Evolutionary conservation across 2,329 filamentous ascomycete genomes (phyloP).

Genomic region (Sclerotinia sclerotiorum): DNA sequence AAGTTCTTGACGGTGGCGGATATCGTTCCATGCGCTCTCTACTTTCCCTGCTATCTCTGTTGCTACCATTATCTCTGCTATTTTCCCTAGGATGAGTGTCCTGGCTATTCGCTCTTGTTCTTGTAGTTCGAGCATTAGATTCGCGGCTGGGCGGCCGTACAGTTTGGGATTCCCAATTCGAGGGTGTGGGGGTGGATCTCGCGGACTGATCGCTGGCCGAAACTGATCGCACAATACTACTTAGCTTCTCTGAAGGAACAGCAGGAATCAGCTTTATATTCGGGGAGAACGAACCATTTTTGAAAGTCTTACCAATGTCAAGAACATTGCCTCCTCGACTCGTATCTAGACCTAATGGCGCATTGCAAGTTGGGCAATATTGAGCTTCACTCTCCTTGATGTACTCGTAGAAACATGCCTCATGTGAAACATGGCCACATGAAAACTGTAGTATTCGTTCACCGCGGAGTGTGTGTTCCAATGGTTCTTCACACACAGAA

Average conservation of each 20-base stretch:
- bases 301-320: slow-evolving; percentile 68
- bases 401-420: slow-evolving; percentile 98
- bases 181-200: slow-evolving; percentile 51
- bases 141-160: slow-evolving; percentile 55
- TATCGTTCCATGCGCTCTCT: slow-evolving; percentile 51
- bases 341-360: slow-evolving; percentile 85
- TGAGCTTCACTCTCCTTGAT: slow-evolving; percentile 93
- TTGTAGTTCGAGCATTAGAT: slow-evolving; percentile 29
- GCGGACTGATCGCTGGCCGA: slow-evolving; percentile 59
- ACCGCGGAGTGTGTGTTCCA: slow-evolving; percentile 91
- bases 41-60: slow-evolving; percentile 44
- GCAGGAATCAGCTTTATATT: slow-evolving; percentile 31
- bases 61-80: slow-evolving; percentile 39
- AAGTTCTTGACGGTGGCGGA: slow-evolving; percentile 31
- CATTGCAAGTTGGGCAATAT: slow-evolving; percentile 90
- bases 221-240: slow-evolving; percentile 83
- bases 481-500: slow-evolving; percentile 91
- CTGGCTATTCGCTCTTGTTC: slow-evolving; percentile 38
- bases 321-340: slow-evolving; percentile 90
- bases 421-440: slow-evolving; percentile 94
- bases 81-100: slow-evolving; percentile 42
- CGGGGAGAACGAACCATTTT: slow-evolving; percentile 40
- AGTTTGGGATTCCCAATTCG: slow-evolving; percentile 65
- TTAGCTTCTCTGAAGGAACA: slow-evolving; percentile 75
- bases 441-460: slow-evolving; percentile 95